phyloP scores from a whole-genome alignment of 257 asterid species.

The Gardenia jasminoides region DNA sequence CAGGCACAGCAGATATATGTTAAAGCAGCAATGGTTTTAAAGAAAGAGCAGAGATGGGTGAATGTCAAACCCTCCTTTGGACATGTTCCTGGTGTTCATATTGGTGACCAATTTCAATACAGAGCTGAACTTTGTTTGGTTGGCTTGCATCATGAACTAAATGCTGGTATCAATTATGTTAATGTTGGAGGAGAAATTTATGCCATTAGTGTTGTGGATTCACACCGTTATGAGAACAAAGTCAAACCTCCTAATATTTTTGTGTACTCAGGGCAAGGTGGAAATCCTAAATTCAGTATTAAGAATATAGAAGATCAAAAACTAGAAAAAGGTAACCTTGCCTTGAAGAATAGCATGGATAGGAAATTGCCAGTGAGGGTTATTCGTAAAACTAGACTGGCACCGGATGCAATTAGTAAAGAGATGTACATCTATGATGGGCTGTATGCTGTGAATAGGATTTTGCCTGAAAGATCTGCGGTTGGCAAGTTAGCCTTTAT shows the following conservation, averaged over 20 bases:
- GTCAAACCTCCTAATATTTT: constrained; percentile 22
- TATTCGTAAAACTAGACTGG: constrained; percentile 11
- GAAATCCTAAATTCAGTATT: constrained; percentile 3
- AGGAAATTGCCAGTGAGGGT: constrained; percentile 35
- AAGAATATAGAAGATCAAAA: constrained; percentile 29
- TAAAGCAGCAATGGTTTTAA: constrained; percentile 14
- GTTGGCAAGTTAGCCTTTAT: constrained; percentile 31
- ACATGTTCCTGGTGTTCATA: constrained; percentile 34
- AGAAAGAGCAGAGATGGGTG: constrained; percentile 11
- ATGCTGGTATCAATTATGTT: constrained; percentile 29
- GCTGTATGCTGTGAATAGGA: constrained; percentile 29
- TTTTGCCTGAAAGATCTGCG: constrained; percentile 28
- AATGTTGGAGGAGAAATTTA: not conserved
- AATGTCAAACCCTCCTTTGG: constrained; percentile 18
- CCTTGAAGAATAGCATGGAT: constrained; percentile 36
- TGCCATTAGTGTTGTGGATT: constrained; percentile 37
- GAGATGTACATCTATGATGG: constrained; percentile 35
- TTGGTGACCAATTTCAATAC: constrained; percentile 30
- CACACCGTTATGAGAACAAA: constrained; percentile 36
- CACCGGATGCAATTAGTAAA: too few relatives aligned
- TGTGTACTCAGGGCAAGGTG: constrained; percentile 47
- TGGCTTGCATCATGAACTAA: constrained; percentile 29
- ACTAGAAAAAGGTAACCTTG: constrained; percentile 37
- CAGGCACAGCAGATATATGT: not conserved
- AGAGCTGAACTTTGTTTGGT: constrained; percentile 35